Base-by-base conservation (phyloP, 495 filamentous ascomycete species). In the Podospora pseudoanserina region DNA sequence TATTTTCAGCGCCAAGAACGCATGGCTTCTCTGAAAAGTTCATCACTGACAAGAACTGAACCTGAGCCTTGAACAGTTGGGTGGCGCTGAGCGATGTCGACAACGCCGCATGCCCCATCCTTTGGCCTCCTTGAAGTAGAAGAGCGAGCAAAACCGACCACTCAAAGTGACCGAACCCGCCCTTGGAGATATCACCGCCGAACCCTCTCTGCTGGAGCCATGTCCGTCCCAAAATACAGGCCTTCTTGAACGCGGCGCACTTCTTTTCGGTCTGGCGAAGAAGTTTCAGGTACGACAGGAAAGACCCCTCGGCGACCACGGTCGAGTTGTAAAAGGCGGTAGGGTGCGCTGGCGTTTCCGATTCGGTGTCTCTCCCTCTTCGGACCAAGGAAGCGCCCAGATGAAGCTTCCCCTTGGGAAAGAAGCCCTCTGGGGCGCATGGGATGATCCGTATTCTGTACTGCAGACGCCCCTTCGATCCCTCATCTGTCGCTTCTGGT, bases 151-250 rank as follows among this genome's bases (percentile, higher is more conserved):
- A 73, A 28, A 87, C 81, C 0, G 89, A 85, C 92, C 92, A 98
- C 75, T 99, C 94, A 67, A 97, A 96, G 68, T 92, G 86, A 19
- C 95, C 95, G 77, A 99, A 97, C 1, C 96, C 95, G 28, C 94
- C 94, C n/a, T 83, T 79, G 26, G 84, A 80, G 13, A 94, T 79
- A 59, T 81, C 76, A 15, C 90, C 83, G 9, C 82, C 83, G 72
- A 97, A 90, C 0, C 94, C 94, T 55, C 94, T 88, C 79, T 98
- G 96, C 67, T 87, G 88, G 39, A 99, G 80, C 95, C 95, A 99
- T 60, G 90, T 86, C 59, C 90, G 87, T 7, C 94, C 95, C 56
- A 99, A 82, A 20, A 95, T 83, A 74, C 92, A 96, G 11, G 92
- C 91, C 73, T 97, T 91, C 69, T 83, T 86, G 78, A 92, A 97